A percentile compares a stretch with the other conserved stretches of the same genome.
Conservation (phyloP, 2,329 filamentous ascomycete species). For the Trichophyton schoenleinii region DNA sequence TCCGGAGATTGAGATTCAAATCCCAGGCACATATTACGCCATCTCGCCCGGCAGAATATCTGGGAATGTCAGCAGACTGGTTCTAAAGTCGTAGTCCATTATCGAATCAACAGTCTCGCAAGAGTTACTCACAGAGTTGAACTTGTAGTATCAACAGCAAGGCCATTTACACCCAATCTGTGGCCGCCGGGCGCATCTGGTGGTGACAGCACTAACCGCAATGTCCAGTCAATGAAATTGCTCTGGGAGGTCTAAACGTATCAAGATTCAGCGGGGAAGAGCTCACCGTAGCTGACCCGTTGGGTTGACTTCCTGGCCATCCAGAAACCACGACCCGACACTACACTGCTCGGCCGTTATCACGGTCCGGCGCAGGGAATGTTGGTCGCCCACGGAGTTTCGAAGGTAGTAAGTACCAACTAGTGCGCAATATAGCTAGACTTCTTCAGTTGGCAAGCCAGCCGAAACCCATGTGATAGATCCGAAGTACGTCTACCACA, state of each 20-base stretch:
- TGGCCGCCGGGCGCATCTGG: slow-evolving; percentile 70
- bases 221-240: slow-evolving; percentile 1
- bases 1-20: slow-evolving; percentile 55
- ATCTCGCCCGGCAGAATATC: slow-evolving; percentile 91
- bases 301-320: slow-evolving; percentile 59
- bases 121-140: slow-evolving; percentile 57
- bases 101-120: neutral
- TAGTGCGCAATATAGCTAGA: neutral
- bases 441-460: neutral
- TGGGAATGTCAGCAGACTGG: slow-evolving; percentile 30
- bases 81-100: slow-evolving; percentile 2
- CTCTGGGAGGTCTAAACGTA: neutral
- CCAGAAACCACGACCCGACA: neutral
- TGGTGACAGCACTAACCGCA: slow-evolving; percentile 53
- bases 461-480: neutral
- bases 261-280: neutral
- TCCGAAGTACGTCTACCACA: neutral
- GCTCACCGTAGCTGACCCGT: slow-evolving; percentile 57
- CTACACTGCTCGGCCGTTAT: neutral
- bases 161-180: slow-evolving; percentile 84
- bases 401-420: neutral
- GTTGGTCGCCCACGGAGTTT: neutral
- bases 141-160: slow-evolving; percentile 71
- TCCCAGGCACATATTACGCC: slow-evolving; percentile 96
- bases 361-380: neutral